Evolutionary conservation across 495 filamentous ascomycete genomes (phyloP).

Genomic region (Lichenothelia convexa): DNA sequence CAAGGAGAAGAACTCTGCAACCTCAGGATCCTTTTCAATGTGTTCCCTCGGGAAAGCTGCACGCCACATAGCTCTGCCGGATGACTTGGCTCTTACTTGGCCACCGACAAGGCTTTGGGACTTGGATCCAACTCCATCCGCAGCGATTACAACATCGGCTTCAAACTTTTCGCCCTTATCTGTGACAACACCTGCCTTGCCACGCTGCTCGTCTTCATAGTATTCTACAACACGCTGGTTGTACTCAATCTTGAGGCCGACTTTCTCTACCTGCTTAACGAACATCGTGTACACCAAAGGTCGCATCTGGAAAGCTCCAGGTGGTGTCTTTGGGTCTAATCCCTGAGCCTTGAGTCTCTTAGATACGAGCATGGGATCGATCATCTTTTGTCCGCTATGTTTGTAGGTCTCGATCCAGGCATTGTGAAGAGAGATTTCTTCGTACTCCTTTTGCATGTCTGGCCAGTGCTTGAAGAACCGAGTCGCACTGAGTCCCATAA

Average conservation of each 20-base stretch:
- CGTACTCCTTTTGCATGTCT: slow-evolving; percentile 29
- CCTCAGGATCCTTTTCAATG: slow-evolving; percentile 17
- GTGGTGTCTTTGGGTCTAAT: slow-evolving; percentile 22
- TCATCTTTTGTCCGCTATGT: slow-evolving; percentile 31
- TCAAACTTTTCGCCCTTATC: slow-evolving; percentile 30
- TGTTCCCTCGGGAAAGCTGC: slow-evolving; percentile 27
- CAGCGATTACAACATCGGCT: slow-evolving; percentile 39
- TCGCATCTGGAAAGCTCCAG: slow-evolving; percentile 25
- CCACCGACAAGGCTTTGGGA: slow-evolving; percentile 32
- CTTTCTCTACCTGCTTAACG: slow-evolving; percentile 28
- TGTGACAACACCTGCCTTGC: slow-evolving; percentile 27
- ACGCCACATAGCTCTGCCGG: slow-evolving; percentile 34
- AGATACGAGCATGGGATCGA: slow-evolving; percentile 11
- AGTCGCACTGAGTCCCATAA: slow-evolving; percentile 28
- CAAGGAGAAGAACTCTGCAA: slow-evolving; percentile 22
- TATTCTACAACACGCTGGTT: slow-evolving; percentile 32
- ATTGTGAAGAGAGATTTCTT: slow-evolving; percentile 26
- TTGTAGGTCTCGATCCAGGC: slow-evolving; percentile 34
- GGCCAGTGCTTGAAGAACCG: slow-evolving; percentile 39
- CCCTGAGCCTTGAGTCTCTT: slow-evolving; percentile 19
- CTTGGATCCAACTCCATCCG: slow-evolving; percentile 38
- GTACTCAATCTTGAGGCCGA: slow-evolving; percentile 34
- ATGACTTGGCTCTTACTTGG: slow-evolving; percentile 28
- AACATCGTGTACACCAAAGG: slow-evolving; percentile 39
- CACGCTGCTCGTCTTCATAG: slow-evolving; percentile 25